Conservation (phyloP, 441 rosid genomes). For the Erodium trifolium region DNA sequence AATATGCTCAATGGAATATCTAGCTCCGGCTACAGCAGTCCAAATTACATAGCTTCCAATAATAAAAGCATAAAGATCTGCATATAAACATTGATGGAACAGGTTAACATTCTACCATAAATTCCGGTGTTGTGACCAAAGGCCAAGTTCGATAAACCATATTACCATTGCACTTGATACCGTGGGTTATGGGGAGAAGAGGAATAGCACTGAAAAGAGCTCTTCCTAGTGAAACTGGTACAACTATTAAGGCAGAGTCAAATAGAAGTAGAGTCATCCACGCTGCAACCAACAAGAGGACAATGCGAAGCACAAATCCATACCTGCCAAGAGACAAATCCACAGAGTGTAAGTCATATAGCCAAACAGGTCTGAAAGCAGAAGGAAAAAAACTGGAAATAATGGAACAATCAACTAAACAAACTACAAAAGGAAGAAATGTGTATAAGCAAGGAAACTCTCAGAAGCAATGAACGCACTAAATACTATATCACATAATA, state of each 20-base stretch:
- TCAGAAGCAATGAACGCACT: no score
- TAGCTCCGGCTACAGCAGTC: constrained; percentile 75
- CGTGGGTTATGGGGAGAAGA: constrained; percentile 89
- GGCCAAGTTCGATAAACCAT: constrained; percentile 7
- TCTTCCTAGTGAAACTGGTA: constrained; percentile 89
- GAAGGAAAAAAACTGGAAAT: no score
- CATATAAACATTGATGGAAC: constrained; percentile 13
- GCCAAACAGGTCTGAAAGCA: background rate
- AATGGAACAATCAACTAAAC: no score
- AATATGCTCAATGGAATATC: constrained; percentile 66
- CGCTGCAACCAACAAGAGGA: constrained; percentile 74
- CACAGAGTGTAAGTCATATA: constrained; percentile 14
- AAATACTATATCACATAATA: no score
- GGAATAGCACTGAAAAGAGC: constrained; percentile 83
- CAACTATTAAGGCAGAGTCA: constrained; percentile 78
- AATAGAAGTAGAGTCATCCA: constrained; percentile 93
- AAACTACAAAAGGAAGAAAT: no score
- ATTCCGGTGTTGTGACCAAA: background rate
- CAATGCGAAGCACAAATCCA: constrained; percentile 71
- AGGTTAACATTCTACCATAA: constrained; percentile 17
- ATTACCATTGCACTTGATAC: constrained; percentile 94
- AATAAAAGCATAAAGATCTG: constrained; percentile 82
- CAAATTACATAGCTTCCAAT: constrained; percentile 92
- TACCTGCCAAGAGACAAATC: constrained; percentile 48
- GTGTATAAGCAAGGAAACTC: no score